Percentiles rank a stretch among this genome's conserved stretches.
phyloP scores from a whole-genome alignment of 2,329 filamentous ascomycete genomes.

The Colletotrichum chlorophyti region DNA sequence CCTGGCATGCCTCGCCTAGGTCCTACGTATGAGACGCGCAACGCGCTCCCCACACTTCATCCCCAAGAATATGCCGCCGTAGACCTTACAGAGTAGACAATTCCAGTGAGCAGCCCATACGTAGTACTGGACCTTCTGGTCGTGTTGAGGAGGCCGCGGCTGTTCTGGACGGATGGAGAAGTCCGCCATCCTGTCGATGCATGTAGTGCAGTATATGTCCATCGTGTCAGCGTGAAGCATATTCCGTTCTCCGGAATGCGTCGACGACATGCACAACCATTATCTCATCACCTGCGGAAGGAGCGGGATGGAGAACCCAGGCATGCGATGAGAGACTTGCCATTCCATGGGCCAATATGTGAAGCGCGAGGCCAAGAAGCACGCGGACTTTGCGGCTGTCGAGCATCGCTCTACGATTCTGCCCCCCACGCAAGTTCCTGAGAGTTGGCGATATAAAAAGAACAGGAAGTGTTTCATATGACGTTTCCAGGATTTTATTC shows the following conservation, averaged over 20 bases:
- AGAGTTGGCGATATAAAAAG: not conserved
- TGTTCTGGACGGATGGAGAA: not conserved
- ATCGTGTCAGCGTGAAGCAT: not conserved
- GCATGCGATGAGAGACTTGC: not conserved
- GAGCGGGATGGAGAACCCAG: not conserved
- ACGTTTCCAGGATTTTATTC: slow-evolving; percentile 1
- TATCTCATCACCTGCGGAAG: slow-evolving; percentile 17
- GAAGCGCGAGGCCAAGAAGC: slow-evolving; percentile 3
- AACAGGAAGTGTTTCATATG: slow-evolving; percentile 15
- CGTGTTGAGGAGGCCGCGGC: not conserved
- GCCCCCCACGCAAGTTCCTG: too few relatives aligned
- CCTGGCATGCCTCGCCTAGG: slow-evolving; percentile 9
- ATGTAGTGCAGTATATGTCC: not conserved
- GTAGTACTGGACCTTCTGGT: too few relatives aligned
- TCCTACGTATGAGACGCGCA: slow-evolving; percentile 27
- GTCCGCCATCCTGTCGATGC: not conserved
- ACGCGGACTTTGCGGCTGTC: too few relatives aligned
- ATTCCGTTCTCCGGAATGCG: slow-evolving; percentile 1
- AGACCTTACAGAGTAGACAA: slow-evolving; percentile 5
- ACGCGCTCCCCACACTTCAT: slow-evolving; percentile 18
- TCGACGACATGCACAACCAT: slow-evolving; percentile 16
- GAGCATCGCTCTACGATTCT: too few relatives aligned
- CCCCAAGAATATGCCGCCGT: not conserved
- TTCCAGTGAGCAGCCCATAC: too few relatives aligned
- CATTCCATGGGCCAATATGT: too few relatives aligned